phyloP scores from a whole-genome alignment of 1,284 basidiomycete genomes.

The Pulveroboletus sp. region DNA sequence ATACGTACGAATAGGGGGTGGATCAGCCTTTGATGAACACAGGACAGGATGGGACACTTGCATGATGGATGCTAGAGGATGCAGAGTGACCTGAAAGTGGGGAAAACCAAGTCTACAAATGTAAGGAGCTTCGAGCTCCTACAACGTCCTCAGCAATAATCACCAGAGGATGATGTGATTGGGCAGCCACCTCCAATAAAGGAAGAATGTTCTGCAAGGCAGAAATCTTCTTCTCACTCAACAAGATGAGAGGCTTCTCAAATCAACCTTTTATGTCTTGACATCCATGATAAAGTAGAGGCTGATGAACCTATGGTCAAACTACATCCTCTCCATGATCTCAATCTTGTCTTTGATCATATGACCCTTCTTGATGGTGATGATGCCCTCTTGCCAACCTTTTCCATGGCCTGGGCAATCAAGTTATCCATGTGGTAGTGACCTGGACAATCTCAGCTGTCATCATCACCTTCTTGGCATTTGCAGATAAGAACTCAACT shows the following conservation, averaged over 20 bases:
- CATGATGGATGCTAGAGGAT: too few species aligned
- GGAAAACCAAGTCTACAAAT: too few species aligned
- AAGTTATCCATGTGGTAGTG: constrained; percentile 90
- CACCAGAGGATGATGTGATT: constrained; percentile 88
- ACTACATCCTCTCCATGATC: constrained; percentile 99
- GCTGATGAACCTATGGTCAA: constrained; percentile 98
- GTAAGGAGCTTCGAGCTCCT: too few species aligned
- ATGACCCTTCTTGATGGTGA: constrained; percentile 98
- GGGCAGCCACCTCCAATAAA: constrained; percentile 89
- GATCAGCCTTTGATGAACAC: too few species aligned
- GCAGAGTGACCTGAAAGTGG: too few species aligned
- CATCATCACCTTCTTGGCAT: constrained; percentile 95
- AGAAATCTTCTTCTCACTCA: constrained; percentile 99
- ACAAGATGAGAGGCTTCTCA: constrained; percentile 91
- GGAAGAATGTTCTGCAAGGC: constrained; percentile 95
- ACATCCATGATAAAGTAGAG: constrained; percentile 99
- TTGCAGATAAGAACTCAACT: constrained; percentile 85
- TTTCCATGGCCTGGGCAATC: constrained; percentile 99
- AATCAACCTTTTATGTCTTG: constrained; percentile 97
- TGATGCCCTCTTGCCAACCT: constrained; percentile 99
- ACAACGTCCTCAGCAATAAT: constrained; percentile 97
- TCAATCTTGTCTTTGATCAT: constrained; percentile 99
- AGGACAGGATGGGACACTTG: too few species aligned
- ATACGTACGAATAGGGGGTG: too few species aligned
- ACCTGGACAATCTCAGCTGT: constrained; percentile 98